These are phyloP conservation scores for Penstemon eatonii DNA, from an alignment of 257 asterid genomes.

Conservation along the genomic window DNA sequence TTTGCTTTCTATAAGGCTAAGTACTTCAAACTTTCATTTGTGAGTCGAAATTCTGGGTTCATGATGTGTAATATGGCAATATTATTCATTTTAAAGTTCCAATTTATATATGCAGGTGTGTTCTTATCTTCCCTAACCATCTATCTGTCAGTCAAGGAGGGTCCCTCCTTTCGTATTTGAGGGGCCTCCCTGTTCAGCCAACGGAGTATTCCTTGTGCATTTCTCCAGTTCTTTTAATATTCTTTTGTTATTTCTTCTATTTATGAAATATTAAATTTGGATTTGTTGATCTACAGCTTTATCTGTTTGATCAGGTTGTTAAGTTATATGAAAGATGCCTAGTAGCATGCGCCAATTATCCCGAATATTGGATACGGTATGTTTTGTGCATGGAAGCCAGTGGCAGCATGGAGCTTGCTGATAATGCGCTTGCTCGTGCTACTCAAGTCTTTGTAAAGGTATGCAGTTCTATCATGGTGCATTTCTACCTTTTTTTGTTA, in stretches of 20 bases:
- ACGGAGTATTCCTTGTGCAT: slow-evolving; percentile 78
- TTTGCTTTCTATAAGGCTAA: slow-evolving; percentile 97
- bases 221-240: slow-evolving; percentile 40
- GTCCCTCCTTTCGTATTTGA: slow-evolving; percentile 75
- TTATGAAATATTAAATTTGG: slow-evolving; percentile 11
- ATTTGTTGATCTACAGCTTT: slow-evolving; percentile 31
- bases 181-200: slow-evolving; percentile 95
- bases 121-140: slow-evolving; percentile 96
- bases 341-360: slow-evolving; percentile 96
- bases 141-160: slow-evolving; percentile 92
- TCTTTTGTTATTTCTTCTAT: slow-evolving; percentile 32
- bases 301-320: slow-evolving; percentile 67
- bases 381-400: slow-evolving; percentile 84
- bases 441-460: slow-evolving; percentile 96
- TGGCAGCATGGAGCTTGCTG: slow-evolving; percentile 93
- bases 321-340: slow-evolving; percentile 96
- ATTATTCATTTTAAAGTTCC: slow-evolving; percentile 66
- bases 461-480: slow-evolving; percentile 15
- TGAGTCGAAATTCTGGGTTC: slow-evolving; percentile 97
- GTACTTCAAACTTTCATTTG: slow-evolving; percentile 96
- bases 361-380: slow-evolving; percentile 94
- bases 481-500: not conserved
- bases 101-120: slow-evolving; percentile 99
- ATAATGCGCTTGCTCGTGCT: slow-evolving; percentile 97
- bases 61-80: slow-evolving; percentile 59